A percentile compares a stretch with the other conserved stretches of the same genome.
Conservation (phyloP, 805 yeast species). For the Saturnispora serradocipensis region DNA sequence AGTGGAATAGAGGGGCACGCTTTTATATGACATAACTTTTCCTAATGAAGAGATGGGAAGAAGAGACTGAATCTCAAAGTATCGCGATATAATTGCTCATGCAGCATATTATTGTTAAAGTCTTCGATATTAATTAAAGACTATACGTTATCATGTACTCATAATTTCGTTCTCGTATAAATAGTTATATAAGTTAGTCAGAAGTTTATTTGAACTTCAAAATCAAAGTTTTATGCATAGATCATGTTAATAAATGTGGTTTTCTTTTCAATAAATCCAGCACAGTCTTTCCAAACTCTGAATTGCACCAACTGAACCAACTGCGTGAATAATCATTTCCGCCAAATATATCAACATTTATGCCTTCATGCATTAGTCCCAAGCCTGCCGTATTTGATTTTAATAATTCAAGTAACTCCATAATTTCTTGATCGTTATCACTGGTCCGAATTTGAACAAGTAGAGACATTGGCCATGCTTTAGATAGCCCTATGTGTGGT, state of each 20-base stretch:
- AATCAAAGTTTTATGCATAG: conserved; percentile 12
- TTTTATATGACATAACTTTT: conserved; percentile 15
- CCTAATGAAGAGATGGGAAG: background rate
- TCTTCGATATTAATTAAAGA: background rate
- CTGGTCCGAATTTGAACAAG: conserved; percentile 66
- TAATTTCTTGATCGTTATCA: conserved; percentile 62
- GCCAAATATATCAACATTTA: conserved; percentile 52
- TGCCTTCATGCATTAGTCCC: conserved; percentile 80
- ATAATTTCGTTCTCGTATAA: background rate
- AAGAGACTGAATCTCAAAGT: background rate
- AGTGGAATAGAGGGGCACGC: conserved; percentile 33
- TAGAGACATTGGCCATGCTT: conserved; percentile 92
- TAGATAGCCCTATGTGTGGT: conserved; percentile 72
- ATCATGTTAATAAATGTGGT: conserved; percentile 60
- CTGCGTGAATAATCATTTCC: conserved; percentile 53
- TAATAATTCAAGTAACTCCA: conserved; percentile 37
- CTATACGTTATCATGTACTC: background rate
- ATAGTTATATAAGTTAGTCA: too few relatives aligned
- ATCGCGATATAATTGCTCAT: conserved; percentile 1
- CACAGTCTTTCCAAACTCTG: conserved; percentile 86
- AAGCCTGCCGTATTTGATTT: conserved; percentile 58
- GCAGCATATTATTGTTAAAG: background rate
- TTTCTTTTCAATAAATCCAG: conserved; percentile 62
- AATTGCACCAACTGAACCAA: conserved; percentile 94
- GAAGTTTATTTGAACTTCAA: background rate